Base-by-base conservation (phyloP, 345 rosid species). In the Euphorbia tirucalli region DNA sequence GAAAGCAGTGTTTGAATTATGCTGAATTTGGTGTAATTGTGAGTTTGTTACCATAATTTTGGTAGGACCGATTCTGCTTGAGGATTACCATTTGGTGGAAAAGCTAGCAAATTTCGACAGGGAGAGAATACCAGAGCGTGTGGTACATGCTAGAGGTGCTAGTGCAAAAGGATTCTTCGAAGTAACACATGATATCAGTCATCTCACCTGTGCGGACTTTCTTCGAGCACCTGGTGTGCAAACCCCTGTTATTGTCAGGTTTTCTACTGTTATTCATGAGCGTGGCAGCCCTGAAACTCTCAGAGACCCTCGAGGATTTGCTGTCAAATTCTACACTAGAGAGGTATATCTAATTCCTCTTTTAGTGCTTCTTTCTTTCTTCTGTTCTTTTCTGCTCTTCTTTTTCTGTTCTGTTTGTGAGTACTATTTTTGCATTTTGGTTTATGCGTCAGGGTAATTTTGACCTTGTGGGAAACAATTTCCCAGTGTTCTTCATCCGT, bases 271-370 rank as follows among this genome's bases (percentile, higher is more conserved):
- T 44, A 60, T 77, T 67, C 80, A 77, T 50, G 80, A 77, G 55
- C 80, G 76, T 41, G 80, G 80, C 44, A 77, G 76, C 54, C 80
- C 80, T 30, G 80, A 77, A 61, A 77, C 80, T 68, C 43, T 77
- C 10, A 35, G 76, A 71, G 80, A 77, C 54, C 80, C 76, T 19
- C 66, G 80, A 5, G 80, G 80, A 39, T 77, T 77, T 54, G 76
- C 76, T 25, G 80, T 76, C 54, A 76, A 76, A 59, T 76, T 76
- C 50, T 76, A 71, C 66, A 71, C 79, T 57, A 44, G 75, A 66
- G 75, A 76, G 79, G 79, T 76, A 64, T 3, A 35, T 35, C n/a
- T n/a, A n/a, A n/a, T n/a, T n/a, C n/a, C n/a, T n/a, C n/a, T n/a
- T n/a, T n/a, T n/a, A n/a, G n/a, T n/a, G n/a, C n/a, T n/a, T n/a